These are phyloP conservation scores for Cajanus cajan DNA, from an alignment of 306 rosid species.

Conservation along the genomic window DNA sequence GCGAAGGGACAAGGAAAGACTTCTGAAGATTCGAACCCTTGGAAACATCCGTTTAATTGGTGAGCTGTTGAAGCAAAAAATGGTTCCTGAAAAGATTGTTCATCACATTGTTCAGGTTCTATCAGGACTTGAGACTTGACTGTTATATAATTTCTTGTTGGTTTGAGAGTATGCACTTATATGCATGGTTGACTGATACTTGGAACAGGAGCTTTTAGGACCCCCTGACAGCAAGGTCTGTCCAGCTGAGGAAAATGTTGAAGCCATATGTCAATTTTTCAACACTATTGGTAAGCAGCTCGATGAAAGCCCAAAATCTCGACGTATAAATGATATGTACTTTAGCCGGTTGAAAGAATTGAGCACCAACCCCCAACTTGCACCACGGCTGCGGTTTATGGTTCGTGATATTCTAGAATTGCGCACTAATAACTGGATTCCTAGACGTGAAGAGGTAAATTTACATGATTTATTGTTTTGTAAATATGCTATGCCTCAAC, in stretches of 20 bases:
- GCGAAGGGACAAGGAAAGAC: constrained; percentile 83
- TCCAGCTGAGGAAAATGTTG: constrained; percentile 98
- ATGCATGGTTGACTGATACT: constrained; percentile 18
- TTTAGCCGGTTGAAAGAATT: constrained; percentile 75
- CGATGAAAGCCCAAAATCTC: constrained; percentile 74
- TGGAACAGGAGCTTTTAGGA: constrained; percentile 87
- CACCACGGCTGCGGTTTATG: constrained; percentile 85
- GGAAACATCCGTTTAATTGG: constrained; percentile 97
- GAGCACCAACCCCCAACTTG: constrained; percentile 69
- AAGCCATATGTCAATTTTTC: constrained; percentile 95
- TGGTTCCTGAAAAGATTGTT: constrained; percentile 95
- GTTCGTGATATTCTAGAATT: constrained; percentile 80
- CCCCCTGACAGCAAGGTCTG: constrained; percentile 62
- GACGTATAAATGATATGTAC: constrained; percentile 79
- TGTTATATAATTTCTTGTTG: constrained; percentile 14
- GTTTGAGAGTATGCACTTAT: constrained; percentile 19
- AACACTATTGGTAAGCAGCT: constrained; percentile 97
- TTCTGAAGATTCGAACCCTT: constrained; percentile 83
- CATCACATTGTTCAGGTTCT: constrained; percentile 94
- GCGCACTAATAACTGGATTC: constrained; percentile 88
- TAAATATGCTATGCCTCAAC: neutral
- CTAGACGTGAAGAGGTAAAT: constrained; percentile 96
- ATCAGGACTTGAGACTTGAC: constrained; percentile 21
- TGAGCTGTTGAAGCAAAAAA: constrained; percentile 97
- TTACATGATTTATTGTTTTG: neutral